Base-by-base conservation (phyloP, 192 early-diverging fungal genomes). In the Globomyces pollinis-pini region DNA sequence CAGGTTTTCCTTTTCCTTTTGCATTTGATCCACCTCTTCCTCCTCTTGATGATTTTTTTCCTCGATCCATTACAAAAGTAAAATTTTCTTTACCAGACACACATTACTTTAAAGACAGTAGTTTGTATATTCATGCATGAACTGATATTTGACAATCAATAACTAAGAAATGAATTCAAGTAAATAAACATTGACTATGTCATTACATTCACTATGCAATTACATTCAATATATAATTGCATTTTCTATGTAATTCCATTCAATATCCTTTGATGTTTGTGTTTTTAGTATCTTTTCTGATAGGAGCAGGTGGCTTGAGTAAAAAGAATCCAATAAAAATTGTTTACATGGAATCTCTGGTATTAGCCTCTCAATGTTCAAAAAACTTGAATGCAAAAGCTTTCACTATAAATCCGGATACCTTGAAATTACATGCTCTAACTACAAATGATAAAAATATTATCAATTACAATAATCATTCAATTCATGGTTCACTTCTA, bases 391-490 rank as follows among this genome's bases (percentile, higher is more conserved):
- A 33, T 21, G 23, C 24, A 11, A 42, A 60, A 41, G 29, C 11
- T 15, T 60, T 51, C 23, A 29, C 47, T 49, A 28, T 47, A 16
- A 47, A 47, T 20, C 42, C 51, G 18, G 51, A 47, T 33, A 30
- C 29, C 29, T 21, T 32, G 20, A 23, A 30, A 26, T 31, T 51
- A 7, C 39, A 47, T 1, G 13, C 18, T 21, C 38, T 42, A 20
- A 51, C 34, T 12, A 18, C 18, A 38, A 42, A 60, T 21, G 33
- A 38, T 28, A 42, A 42, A 18, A 26, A 35, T 9, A 16, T 29
- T 28, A 35, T 51, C 3, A 60, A 49, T 49, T 24, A 13, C 66
- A 66, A 38, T 61, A 65, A 15, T 43, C 63, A 7, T 16, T 12
- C n/a, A n/a, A 5, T 43, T 6, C 5, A 18, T 18, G 41, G 41